Conservation (phyloP, 306 rosid species). For the Heteromeles arbutifolia region DNA sequence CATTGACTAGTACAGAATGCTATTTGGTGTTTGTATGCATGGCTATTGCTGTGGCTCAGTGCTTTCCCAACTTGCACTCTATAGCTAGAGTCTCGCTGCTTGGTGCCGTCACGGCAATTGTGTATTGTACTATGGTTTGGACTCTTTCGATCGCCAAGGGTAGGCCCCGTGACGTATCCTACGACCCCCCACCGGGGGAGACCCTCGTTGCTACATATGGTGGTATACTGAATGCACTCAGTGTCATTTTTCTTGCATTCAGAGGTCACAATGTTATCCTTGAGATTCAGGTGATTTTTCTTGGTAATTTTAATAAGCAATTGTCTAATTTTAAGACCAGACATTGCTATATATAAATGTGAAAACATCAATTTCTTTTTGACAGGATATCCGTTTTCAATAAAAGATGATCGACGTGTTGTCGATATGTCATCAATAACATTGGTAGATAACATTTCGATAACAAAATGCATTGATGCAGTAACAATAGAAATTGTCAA, state of each 20-base stretch:
- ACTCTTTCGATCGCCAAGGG: conserved; percentile 38
- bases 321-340: neutral
- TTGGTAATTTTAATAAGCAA: neutral
- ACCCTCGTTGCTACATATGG: conserved; percentile 10
- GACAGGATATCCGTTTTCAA: too few species aligned
- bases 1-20: conserved; percentile 35
- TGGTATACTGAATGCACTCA: conserved; percentile 39
- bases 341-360: too few species aligned
- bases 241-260: conserved; percentile 39
- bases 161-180: conserved; percentile 24
- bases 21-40: conserved; percentile 43
- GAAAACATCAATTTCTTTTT: neutral
- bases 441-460: too few species aligned
- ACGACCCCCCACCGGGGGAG: conserved; percentile 8
- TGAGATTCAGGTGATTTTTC: conserved; percentile 52
- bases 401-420: too few species aligned
- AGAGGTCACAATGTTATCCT: conserved; percentile 67
- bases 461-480: too few species aligned
- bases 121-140: conserved; percentile 47
- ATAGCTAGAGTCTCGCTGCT: conserved; percentile 39
- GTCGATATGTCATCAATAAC: too few species aligned
- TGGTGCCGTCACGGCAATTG: conserved; percentile 34
- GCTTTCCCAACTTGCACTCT: conserved; percentile 55
- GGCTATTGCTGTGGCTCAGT: conserved; percentile 47
- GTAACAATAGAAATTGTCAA: too few species aligned